Evolutionary conservation across 2,329 filamentous ascomycete genomes (phyloP).

Genomic region (Cladosporium sp.): DNA sequence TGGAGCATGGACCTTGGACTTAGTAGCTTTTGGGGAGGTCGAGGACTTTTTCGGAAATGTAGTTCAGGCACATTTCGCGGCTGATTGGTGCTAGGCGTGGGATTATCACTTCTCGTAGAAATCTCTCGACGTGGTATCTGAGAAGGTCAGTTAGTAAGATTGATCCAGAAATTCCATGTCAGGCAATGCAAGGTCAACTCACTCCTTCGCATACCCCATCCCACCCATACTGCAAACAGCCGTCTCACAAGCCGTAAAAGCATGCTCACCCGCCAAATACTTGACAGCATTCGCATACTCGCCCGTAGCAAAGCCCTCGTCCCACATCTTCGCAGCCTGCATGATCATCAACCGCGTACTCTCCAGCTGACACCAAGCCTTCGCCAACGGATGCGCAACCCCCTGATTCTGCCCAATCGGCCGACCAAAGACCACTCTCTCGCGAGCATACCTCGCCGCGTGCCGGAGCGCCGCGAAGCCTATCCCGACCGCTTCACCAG

Average conservation of each 20-base stretch:
- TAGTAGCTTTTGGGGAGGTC: constrained; percentile 27
- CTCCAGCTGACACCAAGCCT: constrained; percentile 62
- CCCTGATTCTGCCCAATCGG: constrained; percentile 64
- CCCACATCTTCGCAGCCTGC: constrained; percentile 60
- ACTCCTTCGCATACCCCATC: constrained; percentile 60
- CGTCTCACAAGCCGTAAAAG: constrained; percentile 58
- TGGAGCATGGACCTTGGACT: background rate
- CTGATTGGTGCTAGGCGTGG: constrained; percentile 61
- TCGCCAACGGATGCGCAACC: constrained; percentile 61
- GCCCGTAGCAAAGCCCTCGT: constrained; percentile 47
- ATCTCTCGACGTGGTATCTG: constrained; percentile 59
- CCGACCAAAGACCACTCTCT: constrained; percentile 61
- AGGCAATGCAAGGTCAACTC: background rate
- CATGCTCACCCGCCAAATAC: constrained; percentile 62
- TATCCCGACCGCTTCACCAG: constrained; percentile 48
- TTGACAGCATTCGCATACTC: constrained; percentile 61
- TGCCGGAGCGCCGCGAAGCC: constrained; percentile 41
- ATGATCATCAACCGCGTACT: constrained; percentile 62
- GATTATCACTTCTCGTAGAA: constrained; percentile 60
- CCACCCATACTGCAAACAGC: constrained; percentile 57
- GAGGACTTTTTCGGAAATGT: constrained; percentile 29
- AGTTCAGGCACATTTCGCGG: constrained; percentile 32
- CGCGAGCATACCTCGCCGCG: constrained; percentile 61
- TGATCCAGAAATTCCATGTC: background rate
- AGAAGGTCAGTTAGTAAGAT: background rate